A percentile compares a stretch with the other conserved stretches of the same genome.
phyloP scores from a whole-genome alignment of 1,284 basidiomycete genomes.

The Cutaneotrichosporon dermatis region DNA sequence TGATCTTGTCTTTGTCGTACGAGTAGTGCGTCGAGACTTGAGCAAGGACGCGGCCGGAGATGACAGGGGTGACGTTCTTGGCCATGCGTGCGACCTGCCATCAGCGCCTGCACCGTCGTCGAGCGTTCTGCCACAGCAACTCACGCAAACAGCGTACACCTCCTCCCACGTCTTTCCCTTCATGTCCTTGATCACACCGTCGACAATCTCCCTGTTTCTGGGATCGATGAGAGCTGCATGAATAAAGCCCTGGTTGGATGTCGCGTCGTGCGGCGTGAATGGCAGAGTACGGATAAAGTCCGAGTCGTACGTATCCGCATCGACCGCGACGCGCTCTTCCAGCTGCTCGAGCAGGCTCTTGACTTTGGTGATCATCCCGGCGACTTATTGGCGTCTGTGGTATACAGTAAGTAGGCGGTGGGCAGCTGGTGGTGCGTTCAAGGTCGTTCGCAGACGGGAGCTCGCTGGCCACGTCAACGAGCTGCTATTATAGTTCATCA shows the following conservation, averaged over 20 bases:
- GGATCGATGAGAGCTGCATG: slow-evolving; percentile 26
- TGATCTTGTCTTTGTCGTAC: slow-evolving; percentile 15
- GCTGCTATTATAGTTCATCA: no score
- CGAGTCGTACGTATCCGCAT: slow-evolving; percentile 34
- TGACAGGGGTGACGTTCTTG: slow-evolving; percentile 17
- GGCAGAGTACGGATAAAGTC: slow-evolving; percentile 27
- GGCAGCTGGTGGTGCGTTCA: no score
- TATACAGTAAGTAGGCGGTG: no score
- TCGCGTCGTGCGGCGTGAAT: slow-evolving; percentile 34
- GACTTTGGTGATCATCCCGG: slow-evolving; percentile 20
- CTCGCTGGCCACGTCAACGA: no score
- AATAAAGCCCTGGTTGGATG: slow-evolving; percentile 35
- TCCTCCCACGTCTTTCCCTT: slow-evolving; percentile 27
- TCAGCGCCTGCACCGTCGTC: slow-evolving; percentile 1
- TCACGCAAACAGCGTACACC: slow-evolving; percentile 29
- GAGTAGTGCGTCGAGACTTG: slow-evolving; percentile 20
- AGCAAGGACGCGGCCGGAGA: slow-evolving; percentile 22
- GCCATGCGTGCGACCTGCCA: slow-evolving; percentile 16
- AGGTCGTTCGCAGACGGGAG: no score
- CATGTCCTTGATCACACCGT: slow-evolving; percentile 26
- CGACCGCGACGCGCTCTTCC: slow-evolving; percentile 27
- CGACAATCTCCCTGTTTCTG: slow-evolving; percentile 32
- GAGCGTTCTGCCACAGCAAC: slow-evolving; percentile 14
- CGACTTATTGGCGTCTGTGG: no score
- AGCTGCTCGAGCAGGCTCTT: slow-evolving; percentile 34